A percentile compares a stretch with the other conserved stretches of the same genome.
Conservation (phyloP, 1,284 basidiomycete species). For the Malassezia sympodialis region DNA sequence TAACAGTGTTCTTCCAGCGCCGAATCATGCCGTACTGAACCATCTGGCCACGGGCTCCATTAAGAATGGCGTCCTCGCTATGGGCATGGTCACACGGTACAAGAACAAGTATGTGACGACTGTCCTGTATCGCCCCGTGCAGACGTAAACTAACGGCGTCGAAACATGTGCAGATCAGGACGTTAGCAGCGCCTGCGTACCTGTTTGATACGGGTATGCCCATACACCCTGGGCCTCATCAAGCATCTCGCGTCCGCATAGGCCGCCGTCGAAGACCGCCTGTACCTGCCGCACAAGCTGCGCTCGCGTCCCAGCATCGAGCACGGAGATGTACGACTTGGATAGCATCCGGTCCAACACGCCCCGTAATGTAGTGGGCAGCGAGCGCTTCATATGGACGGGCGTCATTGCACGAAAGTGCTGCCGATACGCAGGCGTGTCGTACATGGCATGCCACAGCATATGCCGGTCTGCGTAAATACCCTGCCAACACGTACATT, state of each 20-base stretch:
- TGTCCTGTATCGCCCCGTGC: conserved; percentile 14
- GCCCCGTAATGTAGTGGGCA: conserved; percentile 31
- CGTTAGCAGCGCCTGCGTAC: conserved; percentile 4
- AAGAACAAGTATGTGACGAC: conserved; percentile 58
- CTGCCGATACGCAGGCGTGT: conserved; percentile 16
- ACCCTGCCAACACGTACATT: conserved; percentile 19
- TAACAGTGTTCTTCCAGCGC: conserved; percentile 76
- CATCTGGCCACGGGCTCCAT: conserved; percentile 94
- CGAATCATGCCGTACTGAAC: conserved; percentile 82
- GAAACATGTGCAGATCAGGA: conserved; percentile 7
- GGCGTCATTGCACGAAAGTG: conserved; percentile 23
- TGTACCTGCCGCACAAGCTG: conserved; percentile 17
- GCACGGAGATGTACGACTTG: conserved; percentile 37
- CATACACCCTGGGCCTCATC: conserved; percentile 33
- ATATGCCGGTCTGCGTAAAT: conserved; percentile 29
- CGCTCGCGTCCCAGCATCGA: conserved; percentile 22
- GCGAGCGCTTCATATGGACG: conserved; percentile 21
- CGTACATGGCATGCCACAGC: conserved; percentile 39
- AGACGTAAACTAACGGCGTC: conserved; percentile 2
- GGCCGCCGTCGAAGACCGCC: conserved; percentile 17
- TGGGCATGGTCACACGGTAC: conserved; percentile 86
- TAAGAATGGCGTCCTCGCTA: conserved; percentile 81
- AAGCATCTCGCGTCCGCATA: conserved; percentile 32
- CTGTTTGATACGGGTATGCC: conserved; percentile 24
- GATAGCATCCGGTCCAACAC: conserved; percentile 29